A percentile compares a stretch with the other conserved stretches of the same genome.
Evolutionary conservation across 371 early-diverging fungal species (phyloP).

Genomic region (Mortierella sp.): DNA sequence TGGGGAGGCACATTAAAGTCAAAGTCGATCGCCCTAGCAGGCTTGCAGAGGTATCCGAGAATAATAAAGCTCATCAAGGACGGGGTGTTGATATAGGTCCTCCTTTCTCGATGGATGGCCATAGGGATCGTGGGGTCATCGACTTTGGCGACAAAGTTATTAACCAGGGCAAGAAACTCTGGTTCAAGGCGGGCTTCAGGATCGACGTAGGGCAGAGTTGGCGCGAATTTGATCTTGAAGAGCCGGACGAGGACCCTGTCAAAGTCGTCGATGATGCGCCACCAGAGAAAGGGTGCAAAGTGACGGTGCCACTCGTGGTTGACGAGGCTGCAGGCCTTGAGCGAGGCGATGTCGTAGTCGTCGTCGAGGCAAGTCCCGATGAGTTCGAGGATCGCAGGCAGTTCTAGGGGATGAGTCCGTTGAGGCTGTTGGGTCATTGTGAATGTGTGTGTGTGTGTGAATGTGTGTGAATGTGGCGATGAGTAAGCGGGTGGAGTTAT

Average conservation of each 20-base stretch:
- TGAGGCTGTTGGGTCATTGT: not conserved
- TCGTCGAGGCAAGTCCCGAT: constrained; percentile 9
- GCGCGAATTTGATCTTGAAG: not conserved
- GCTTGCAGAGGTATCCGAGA: constrained; percentile 18
- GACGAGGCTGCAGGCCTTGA: constrained; percentile 20
- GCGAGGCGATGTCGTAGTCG: not conserved
- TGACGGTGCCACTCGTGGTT: constrained; percentile 5
- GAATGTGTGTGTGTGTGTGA: not conserved
- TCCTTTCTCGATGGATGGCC: constrained; percentile 3
- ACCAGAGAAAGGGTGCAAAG: constrained; percentile 28
- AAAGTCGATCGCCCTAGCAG: constrained; percentile 11
- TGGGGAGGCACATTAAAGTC: not conserved
- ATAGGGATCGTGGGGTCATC: not conserved
- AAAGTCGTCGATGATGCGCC: constrained; percentile 16
- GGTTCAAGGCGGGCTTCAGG: constrained; percentile 17
- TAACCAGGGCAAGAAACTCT: constrained; percentile 4
- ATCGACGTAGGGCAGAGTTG: not conserved
- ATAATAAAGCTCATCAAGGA: constrained; percentile 21
- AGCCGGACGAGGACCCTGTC: constrained; percentile 3
- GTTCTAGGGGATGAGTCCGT: constrained; percentile 12
- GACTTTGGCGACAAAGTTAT: not conserved
- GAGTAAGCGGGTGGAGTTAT: not conserved
- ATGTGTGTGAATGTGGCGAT: not conserved
- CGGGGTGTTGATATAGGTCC: not conserved
- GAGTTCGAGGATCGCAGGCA: constrained; percentile 15